Conservation (phyloP, 208 protist species). For the Phytomonas serpens region DNA sequence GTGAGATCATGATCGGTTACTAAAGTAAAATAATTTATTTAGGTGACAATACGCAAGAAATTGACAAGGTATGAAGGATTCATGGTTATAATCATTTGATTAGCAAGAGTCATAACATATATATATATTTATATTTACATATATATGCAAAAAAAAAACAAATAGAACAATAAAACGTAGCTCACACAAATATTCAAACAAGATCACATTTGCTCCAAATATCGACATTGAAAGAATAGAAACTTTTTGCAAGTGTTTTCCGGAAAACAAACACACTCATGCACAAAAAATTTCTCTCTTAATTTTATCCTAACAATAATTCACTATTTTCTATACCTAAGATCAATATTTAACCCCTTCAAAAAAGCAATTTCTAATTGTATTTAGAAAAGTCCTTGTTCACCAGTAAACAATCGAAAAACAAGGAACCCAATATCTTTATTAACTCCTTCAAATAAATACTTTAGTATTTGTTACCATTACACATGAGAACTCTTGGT, state of each 20-base stretch:
- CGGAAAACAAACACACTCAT: constrained; percentile 9
- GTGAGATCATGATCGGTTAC: neutral
- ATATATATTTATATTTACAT: constrained; percentile 18
- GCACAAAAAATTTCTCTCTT: constrained; percentile 3
- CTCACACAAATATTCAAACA: neutral
- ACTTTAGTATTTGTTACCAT: constrained; percentile 89
- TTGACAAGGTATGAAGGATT: neutral
- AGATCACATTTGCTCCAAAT: neutral
- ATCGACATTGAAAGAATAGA: neutral
- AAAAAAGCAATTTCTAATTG: neutral
- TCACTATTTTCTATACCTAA: neutral
- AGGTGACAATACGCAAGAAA: neutral
- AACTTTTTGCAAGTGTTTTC: neutral
- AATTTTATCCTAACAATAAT: neutral
- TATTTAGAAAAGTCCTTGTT: neutral
- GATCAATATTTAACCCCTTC: neutral
- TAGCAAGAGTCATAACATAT: constrained; percentile 7
- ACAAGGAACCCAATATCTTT: neutral
- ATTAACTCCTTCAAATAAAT: constrained; percentile 42
- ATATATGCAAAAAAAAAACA: constrained; percentile 8
- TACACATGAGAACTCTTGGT: neutral
- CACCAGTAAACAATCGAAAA: constrained; percentile 12
- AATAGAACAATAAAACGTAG: constrained; percentile 3
- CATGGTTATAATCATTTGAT: neutral
- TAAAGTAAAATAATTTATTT: neutral